Conservation (phyloP, 2,329 filamentous ascomycete species). For the Claviceps monticola region DNA sequence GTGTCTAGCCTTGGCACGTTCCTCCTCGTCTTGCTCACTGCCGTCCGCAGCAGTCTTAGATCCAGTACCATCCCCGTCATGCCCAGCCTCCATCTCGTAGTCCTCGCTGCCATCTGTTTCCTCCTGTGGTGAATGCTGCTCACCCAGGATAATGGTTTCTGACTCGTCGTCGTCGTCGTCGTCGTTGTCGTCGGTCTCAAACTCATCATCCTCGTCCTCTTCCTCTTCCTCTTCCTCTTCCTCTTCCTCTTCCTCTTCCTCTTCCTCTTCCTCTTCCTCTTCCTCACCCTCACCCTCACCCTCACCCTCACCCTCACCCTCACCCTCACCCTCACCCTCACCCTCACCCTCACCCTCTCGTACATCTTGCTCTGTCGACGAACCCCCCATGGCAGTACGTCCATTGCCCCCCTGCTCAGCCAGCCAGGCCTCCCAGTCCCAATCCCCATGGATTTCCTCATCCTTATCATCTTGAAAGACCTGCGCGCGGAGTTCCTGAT, state of each 20-base stretch:
- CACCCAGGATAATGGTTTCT: background rate
- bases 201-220: conserved; percentile 6
- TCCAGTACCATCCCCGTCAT: background rate
- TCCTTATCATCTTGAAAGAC: conserved; percentile 11
- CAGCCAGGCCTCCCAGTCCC: conserved; percentile 13
- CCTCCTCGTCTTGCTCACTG: conserved; percentile 1
- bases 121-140: background rate
- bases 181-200: background rate
- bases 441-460: conserved; percentile 7
- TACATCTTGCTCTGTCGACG: background rate
- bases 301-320: no score
- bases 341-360: background rate
- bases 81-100: conserved; percentile 1
- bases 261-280: no score
- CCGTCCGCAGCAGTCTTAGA: background rate
- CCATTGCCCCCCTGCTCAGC: conserved; percentile 6
- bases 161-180: background rate
- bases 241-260: no score
- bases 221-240: no score
- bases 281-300: no score
- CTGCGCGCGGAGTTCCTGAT: conserved; percentile 13
- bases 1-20: background rate
- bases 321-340: no score
- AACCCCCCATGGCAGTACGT: no score
- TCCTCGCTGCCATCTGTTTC: conserved; percentile 1